A percentile compares a stretch with the other conserved stretches of the same genome.
phyloP scores from a whole-genome alignment of 2,329 filamentous ascomycete species.

The Lecanicillium sp. region DNA sequence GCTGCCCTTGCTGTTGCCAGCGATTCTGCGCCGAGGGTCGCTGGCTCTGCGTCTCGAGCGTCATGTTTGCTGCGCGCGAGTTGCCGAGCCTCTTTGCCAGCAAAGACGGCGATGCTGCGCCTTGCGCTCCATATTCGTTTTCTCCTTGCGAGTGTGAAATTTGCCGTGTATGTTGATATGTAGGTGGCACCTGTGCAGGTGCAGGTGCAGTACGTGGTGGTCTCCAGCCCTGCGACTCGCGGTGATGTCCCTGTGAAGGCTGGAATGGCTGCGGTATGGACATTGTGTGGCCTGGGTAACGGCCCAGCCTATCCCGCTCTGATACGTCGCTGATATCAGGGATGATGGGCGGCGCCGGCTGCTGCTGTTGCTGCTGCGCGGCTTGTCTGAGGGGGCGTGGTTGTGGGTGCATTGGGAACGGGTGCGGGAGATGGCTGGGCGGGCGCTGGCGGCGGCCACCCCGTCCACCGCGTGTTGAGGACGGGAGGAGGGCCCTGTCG shows the following conservation, averaged over 20 bases:
- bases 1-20: constrained; percentile 11
- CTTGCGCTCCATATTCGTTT: constrained; percentile 11
- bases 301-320: neutral
- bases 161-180: too few relatives aligned
- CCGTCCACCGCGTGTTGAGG: neutral
- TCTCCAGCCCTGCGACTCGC: neutral
- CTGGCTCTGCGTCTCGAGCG: constrained; percentile 24
- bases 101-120: constrained; percentile 35
- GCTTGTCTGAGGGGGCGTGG: neutral
- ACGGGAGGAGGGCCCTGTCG: constrained; percentile 16
- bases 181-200: too few relatives aligned
- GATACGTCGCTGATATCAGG: neutral
- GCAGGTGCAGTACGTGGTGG: neutral
- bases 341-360: neutral
- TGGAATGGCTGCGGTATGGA: constrained; percentile 10
- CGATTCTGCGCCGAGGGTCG: constrained; percentile 14
- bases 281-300: constrained; percentile 7
- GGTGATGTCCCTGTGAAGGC: neutral
- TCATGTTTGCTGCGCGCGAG: constrained; percentile 42
- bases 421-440: constrained; percentile 12
- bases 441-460: neutral
- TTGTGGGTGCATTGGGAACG: constrained; percentile 11
- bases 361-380: neutral
- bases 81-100: constrained; percentile 48
- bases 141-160: constrained; percentile 16